phyloP scores from a whole-genome alignment of 176 grass and related monocot genomes.

The Rhynchospora pubera region DNA sequence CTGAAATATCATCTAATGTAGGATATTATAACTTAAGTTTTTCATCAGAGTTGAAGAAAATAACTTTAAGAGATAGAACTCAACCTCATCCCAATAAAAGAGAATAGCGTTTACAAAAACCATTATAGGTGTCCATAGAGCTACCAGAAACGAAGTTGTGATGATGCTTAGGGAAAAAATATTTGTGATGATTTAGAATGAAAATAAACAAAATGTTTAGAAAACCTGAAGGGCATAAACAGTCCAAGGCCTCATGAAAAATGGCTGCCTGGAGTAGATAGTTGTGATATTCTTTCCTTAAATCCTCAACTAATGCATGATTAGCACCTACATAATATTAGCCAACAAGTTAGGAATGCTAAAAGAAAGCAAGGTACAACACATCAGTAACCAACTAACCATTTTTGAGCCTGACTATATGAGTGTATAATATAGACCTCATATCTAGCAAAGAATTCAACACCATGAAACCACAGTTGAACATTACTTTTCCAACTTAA shows the following conservation, averaged over 20 bases:
- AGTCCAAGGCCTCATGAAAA: conserved; percentile 51
- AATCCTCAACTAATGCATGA: conserved; percentile 49
- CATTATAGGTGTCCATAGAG: background rate
- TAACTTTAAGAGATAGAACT: background rate
- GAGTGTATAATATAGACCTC: background rate
- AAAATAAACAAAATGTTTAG: background rate
- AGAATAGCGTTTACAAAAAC: background rate
- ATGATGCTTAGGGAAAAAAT: background rate
- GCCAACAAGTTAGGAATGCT: conserved; percentile 1
- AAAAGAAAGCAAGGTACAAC: background rate
- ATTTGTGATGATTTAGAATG: background rate
- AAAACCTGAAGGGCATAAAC: conserved; percentile 50
- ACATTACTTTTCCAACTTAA: background rate
- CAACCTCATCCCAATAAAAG: background rate
- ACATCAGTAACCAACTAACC: background rate
- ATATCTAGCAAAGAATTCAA: background rate
- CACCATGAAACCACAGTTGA: background rate
- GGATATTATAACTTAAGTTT: background rate
- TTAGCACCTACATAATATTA: conserved; percentile 41
- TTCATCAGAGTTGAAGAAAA: background rate
- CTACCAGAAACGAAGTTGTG: background rate
- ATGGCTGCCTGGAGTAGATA: conserved; percentile 77
- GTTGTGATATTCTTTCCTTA: conserved; percentile 60
- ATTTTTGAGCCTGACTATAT: background rate
- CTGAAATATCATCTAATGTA: background rate